Percentiles rank a stretch among this genome's conserved stretches.
These are phyloP conservation scores for Globisporangium yorkense DNA, from an alignment of 352 stramenopile genomes.

Conservation along the genomic window DNA sequence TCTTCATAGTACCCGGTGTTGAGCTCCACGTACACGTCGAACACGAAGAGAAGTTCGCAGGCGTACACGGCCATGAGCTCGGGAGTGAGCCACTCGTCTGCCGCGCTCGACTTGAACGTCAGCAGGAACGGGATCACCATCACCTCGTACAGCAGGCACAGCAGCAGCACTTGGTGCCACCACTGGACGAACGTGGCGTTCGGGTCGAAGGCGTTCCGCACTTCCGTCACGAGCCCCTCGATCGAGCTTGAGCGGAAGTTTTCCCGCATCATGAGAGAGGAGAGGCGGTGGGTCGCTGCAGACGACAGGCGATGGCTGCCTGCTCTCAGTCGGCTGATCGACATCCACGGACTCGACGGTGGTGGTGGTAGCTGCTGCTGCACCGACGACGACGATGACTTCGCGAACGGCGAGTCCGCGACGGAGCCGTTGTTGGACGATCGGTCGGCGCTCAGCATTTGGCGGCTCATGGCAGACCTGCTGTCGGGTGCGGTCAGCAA, in stretches of 20 bases:
- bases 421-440: background rate
- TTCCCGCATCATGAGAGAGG: slow-evolving; percentile 12
- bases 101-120: slow-evolving; percentile 21
- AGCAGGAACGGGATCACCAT: slow-evolving; percentile 46
- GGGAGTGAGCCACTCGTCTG: slow-evolving; percentile 14
- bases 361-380: background rate
- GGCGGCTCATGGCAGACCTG: background rate
- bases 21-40: slow-evolving; percentile 50
- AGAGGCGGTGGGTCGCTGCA: slow-evolving; percentile 6
- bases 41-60: slow-evolving; percentile 37
- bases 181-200: slow-evolving; percentile 42
- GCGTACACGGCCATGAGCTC: slow-evolving; percentile 35
- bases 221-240: slow-evolving; percentile 40
- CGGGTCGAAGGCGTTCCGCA: slow-evolving; percentile 49
- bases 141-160: slow-evolving; percentile 48
- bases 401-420: slow-evolving; percentile 3
- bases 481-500: no score
- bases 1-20: slow-evolving; percentile 57
- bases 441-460: background rate
- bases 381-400: background rate
- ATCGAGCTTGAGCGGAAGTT: slow-evolving; percentile 43
- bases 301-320: slow-evolving; percentile 4
- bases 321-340: slow-evolving; percentile 1
- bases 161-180: slow-evolving; percentile 57
- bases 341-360: slow-evolving; percentile 3